Evolutionary conservation across 257 asterid species (phyloP), one percentile per base, ranked within the genome.

Genomic region (Echium plantagineum): DNA sequence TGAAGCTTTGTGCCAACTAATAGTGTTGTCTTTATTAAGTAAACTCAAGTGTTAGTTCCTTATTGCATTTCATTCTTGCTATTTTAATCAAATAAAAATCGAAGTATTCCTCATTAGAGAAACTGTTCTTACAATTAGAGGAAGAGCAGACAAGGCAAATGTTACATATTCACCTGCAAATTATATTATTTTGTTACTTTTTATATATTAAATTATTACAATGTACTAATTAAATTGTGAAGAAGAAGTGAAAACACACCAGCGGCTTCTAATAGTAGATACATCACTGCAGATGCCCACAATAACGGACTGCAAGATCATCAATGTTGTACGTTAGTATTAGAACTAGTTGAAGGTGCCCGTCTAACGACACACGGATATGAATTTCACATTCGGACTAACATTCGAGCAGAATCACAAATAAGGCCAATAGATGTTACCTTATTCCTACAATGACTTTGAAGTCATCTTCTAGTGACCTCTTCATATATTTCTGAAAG

Each of bases 391-490:
- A n/a, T n/a, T n/a, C n/a, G n/a, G n/a, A n/a, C n/a, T n/a, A n/a
- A n/a, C n/a, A n/a, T n/a, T n/a, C n/a, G n/a, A n/a, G n/a, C n/a
- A n/a, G n/a, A n/a, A n/a, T n/a, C n/a, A n/a, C n/a, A n/a, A n/a
- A n/a, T n/a, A n/a, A n/a, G n/a, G n/a, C n/a, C n/a, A n/a, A n/a
- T n/a, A n/a, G 31, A 75, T 9, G 19, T 5, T 80, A 88, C 98
- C 91, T 80, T 74, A 89, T 89, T 70, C 97, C 97, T 7, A 93
- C 97, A 24, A 93, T 78, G 35, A 86, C 80, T 85, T 91, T 91
- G 74, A 91, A 91, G 78, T 91, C 98, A 42, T 91, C 98, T 81
- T 91, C 96, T 78, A 91, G 63, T n/a, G 98, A 86, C 68, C 96
- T 83, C 64, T 86, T 88, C 59, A 93, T 89, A 78, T 93, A 93